Evolutionary conservation across 192 early-diverging fungal genomes (phyloP), one percentile per base, ranked within the genome.

Genomic region (Backusella australiensis): DNA sequence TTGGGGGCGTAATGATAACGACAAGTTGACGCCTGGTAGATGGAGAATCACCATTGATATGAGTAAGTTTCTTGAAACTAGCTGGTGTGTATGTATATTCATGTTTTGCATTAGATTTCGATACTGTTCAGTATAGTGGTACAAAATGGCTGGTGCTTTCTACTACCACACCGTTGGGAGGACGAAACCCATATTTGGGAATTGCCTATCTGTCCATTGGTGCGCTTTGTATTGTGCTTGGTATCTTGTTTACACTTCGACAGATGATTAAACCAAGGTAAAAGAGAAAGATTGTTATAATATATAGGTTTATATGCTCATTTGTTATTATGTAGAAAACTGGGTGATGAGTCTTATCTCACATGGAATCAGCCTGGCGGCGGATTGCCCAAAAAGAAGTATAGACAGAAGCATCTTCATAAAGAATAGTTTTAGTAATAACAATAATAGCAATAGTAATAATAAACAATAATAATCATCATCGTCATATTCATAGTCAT

Each of bases 131-230:
- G 71, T 98, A 94, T 84, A 91, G 91, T 66, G 97, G 97, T 67
- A 96, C 96, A 21, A 98, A 98, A 81, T 93, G 93, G 4, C 80
- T 98, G 23, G 97, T 98, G 42, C 88, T 98, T 66, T 96, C 95
- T 21, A 97, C 96, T n/a, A 91, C 91, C 7, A 97, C 96, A 70
- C 88, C 96, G 56, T 86, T 99, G 74, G 97, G 97, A 74, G 96
- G 96, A 7, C 92, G 93, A 70, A 99, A 99, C 83, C 92, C 96
- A 9, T 97, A 97, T 83, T 81, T 99, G 69, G 97, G 96, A 21
- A 88, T 93, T 52, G 95, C 96, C 1, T 99, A 97, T 88, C 90
- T 99, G 23, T 89, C 90, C 8, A 93, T 97, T 21, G 97, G 97
- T 11, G 86, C 86, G 9, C 67, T 97, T 19, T 98, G 96, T 84